Evolutionary conservation across 2,329 filamentous ascomycete genomes (phyloP).

Genomic region (Aspergillus sojae): DNA sequence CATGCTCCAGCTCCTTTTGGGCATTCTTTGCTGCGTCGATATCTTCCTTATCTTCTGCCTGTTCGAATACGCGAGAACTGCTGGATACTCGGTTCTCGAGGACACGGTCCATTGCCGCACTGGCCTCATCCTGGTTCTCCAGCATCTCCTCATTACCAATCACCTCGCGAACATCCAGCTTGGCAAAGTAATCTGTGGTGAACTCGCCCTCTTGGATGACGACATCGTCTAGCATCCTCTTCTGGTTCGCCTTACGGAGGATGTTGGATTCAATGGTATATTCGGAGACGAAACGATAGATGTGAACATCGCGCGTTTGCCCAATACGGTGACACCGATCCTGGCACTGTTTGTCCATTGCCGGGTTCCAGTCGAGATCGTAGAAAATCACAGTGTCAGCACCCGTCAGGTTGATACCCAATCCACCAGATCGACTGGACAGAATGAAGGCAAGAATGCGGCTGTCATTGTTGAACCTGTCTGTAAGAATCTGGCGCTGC

Average conservation of each 20-base stretch:
- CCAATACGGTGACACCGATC: constrained; percentile 96
- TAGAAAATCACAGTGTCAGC: constrained; percentile 99
- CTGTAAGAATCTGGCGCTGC: constrained; percentile 90
- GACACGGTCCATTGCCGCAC: constrained; percentile 82
- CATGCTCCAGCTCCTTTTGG: constrained; percentile 81
- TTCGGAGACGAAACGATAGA: constrained; percentile 90
- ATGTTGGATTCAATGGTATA: constrained; percentile 99
- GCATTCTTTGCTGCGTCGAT: constrained; percentile 84
- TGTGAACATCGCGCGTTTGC: constrained; percentile 95
- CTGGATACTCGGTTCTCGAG: constrained; percentile 69
- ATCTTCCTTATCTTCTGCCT: constrained; percentile 91
- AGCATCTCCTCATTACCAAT: constrained; percentile 59
- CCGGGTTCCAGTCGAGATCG: constrained; percentile 98
- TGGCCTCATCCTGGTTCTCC: constrained; percentile 71
- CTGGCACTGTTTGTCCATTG: constrained; percentile 99
- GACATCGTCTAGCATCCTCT: constrained; percentile 95
- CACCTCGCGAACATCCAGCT: constrained; percentile 69
- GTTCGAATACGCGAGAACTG: constrained; percentile 75
- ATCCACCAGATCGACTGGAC: constrained; percentile 87
- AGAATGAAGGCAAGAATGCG: constrained; percentile 95
- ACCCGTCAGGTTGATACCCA: constrained; percentile 95
- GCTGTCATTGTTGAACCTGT: constrained; percentile 93
- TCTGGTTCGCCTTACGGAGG: constrained; percentile 92
- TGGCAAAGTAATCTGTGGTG: constrained; percentile 94
- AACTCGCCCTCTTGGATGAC: constrained; percentile 98